Evolutionary conservation across 257 asterid genomes (phyloP).

Genomic region (Mentha longifolia): DNA sequence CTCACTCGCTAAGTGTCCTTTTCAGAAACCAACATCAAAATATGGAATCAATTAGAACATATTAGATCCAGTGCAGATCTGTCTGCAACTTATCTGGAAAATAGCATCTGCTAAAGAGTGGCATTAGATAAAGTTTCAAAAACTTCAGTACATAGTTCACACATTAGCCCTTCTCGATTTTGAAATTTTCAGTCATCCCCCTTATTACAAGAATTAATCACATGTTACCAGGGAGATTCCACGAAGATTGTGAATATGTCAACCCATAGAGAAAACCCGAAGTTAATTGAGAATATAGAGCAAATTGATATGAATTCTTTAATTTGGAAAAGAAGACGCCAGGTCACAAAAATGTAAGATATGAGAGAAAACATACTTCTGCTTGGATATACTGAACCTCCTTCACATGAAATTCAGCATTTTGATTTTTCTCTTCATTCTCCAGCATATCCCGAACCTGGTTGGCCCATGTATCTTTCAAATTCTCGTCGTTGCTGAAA

Average conservation of each 20-base stretch:
- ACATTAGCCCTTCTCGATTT: neutral
- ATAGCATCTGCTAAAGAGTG: slow-evolving; percentile 11
- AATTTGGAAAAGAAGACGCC: neutral
- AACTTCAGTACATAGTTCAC: slow-evolving; percentile 14
- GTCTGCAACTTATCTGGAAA: slow-evolving; percentile 2
- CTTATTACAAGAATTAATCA: neutral
- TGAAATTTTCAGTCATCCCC: neutral
- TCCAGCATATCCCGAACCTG: slow-evolving; percentile 85
- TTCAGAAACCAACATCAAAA: slow-evolving; percentile 3
- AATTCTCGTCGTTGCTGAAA: slow-evolving; percentile 61
- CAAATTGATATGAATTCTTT: neutral
- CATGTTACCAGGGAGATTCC: neutral
- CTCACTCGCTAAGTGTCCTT: slow-evolving; percentile 14
- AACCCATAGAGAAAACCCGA: neutral
- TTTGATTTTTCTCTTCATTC: slow-evolving; percentile 87
- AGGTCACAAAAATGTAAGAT: slow-evolving; percentile 3
- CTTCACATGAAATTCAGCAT: slow-evolving; percentile 94
- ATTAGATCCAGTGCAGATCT: slow-evolving; percentile 2
- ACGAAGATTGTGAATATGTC: slow-evolving; percentile 1
- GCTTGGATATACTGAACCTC: slow-evolving; percentile 99
- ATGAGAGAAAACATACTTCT: slow-evolving; percentile 58
- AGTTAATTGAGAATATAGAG: neutral
- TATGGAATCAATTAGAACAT: neutral
- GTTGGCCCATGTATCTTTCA: slow-evolving; percentile 92
- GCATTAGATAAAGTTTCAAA: neutral